Conservation (phyloP, 73 alveolate genomes). For the Tetrahymena borealis region DNA sequence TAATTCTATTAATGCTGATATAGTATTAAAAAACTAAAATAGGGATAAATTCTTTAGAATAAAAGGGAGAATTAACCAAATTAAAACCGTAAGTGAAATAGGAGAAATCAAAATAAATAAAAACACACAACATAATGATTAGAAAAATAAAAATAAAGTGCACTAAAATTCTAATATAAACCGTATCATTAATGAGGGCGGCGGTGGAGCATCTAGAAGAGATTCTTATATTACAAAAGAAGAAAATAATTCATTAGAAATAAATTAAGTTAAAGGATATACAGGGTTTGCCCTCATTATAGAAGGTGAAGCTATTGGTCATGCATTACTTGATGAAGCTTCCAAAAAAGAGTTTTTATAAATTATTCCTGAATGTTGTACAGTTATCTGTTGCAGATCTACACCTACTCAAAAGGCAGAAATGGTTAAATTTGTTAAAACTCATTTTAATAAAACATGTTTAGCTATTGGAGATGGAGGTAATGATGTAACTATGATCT, state of each 20-base stretch:
- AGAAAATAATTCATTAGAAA: not conserved
- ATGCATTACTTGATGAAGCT: slow-evolving; percentile 19
- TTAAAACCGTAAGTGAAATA: not conserved
- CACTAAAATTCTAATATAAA: not conserved
- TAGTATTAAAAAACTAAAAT: not conserved
- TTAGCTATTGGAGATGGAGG: slow-evolving; percentile 98
- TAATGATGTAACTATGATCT: slow-evolving; percentile 97
- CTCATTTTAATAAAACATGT: slow-evolving; percentile 56
- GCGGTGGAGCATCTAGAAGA: not conserved
- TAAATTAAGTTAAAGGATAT: slow-evolving; percentile 16
- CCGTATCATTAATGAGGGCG: not conserved
- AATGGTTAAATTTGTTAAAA: slow-evolving; percentile 79
- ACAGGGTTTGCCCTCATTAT: slow-evolving; percentile 16
- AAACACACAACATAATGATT: not conserved
- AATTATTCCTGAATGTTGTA: slow-evolving; percentile 74
- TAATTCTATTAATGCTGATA: not conserved
- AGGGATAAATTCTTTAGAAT: not conserved
- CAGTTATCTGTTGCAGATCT: slow-evolving; percentile 93
- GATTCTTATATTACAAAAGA: not conserved
- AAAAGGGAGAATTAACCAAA: not conserved
- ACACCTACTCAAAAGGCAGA: slow-evolving; percentile 90
- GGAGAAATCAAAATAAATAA: not conserved
- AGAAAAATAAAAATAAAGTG: not conserved
- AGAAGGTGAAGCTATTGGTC: slow-evolving; percentile 31
- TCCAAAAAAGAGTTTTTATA: slow-evolving; percentile 52